These are phyloP conservation scores for Sugiyamaella sp. DNA, from an alignment of 1,139 yeast species.

Conservation along the genomic window DNA sequence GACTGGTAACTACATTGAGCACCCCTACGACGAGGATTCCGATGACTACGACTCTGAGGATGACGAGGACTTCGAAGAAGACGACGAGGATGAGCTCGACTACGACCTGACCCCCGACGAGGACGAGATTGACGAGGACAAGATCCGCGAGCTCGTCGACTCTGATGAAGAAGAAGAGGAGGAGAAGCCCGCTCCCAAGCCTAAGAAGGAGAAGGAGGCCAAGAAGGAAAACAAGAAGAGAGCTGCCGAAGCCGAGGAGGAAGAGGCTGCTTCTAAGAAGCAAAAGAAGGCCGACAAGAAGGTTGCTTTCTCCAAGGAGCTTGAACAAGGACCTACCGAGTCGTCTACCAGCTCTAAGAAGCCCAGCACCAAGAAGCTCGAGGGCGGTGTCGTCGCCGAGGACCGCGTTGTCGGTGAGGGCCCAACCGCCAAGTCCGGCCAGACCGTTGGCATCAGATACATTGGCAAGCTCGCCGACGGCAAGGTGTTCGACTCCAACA, in stretches of 20 bases:
- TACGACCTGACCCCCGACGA: conserved; percentile 92
- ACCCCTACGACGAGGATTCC: conserved; percentile 78
- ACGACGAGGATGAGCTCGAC: conserved; percentile 67
- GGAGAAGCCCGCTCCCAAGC: conserved; percentile 50
- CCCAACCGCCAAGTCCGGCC: conserved; percentile 81
- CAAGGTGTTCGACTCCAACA: conserved; percentile 94
- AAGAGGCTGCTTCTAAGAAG: conserved; percentile 37
- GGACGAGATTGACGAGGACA: conserved; percentile 65
- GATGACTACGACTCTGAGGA: conserved; percentile 58
- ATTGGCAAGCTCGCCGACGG: conserved; percentile 97
- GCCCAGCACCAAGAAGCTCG: conserved; percentile 70
- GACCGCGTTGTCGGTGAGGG: conserved; percentile 92
- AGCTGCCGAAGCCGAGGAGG: conserved; percentile 36
- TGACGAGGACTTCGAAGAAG: conserved; percentile 43
- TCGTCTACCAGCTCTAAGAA: conserved; percentile 41
- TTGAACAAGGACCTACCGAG: conserved; percentile 85
- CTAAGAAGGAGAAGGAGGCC: conserved; percentile 50
- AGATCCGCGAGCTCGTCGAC: conserved; percentile 38
- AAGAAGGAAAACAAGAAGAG: conserved; percentile 48
- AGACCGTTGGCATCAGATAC: conserved; percentile 95
- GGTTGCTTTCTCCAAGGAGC: conserved; percentile 85
- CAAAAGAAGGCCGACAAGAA: conserved; percentile 55
- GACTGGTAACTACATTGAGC: conserved; percentile 94
- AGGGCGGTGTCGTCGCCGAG: conserved; percentile 92
- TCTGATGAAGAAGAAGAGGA: conserved; percentile 53